Conservation (phyloP, 179 eudicot genomes). For the Heliamphora pulchella region DNA sequence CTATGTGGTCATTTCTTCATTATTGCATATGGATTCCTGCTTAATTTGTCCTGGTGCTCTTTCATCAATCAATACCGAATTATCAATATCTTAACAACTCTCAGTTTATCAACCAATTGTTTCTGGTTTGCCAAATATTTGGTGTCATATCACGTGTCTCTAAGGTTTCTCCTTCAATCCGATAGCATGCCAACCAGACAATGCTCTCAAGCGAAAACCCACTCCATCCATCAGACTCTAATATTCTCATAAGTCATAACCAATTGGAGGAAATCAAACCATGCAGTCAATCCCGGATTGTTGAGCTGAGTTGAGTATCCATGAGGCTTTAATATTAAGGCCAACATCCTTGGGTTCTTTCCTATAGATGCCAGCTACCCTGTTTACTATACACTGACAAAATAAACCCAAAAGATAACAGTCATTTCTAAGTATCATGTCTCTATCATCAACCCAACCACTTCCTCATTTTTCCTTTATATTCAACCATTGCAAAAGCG, state of each 20-base stretch:
- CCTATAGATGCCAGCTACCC: not conserved
- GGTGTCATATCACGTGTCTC: not conserved
- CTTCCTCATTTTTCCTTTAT: not conserved
- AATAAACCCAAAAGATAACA: not conserved
- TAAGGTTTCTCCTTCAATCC: constrained; percentile 5
- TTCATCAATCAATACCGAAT: not conserved
- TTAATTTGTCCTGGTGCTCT: not conserved
- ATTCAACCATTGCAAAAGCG: no score
- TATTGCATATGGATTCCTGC: not conserved
- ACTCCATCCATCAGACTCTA: not conserved
- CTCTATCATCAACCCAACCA: not conserved
- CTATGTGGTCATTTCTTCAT: not conserved
- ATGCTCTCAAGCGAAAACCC: not conserved
- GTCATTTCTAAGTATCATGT: not conserved
- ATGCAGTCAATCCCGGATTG: no score
- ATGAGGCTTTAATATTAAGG: not conserved
- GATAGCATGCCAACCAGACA: not conserved
- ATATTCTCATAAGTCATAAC: no score
- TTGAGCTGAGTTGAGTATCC: not conserved
- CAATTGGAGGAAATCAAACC: no score
- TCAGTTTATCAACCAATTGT: not conserved
- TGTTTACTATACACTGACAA: not conserved
- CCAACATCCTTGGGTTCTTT: constrained; percentile 4
- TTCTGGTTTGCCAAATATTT: not conserved
- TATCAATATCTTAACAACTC: not conserved